phyloP scores from a whole-genome alignment of 106 monocot species.

The Dendrobium nobile region DNA sequence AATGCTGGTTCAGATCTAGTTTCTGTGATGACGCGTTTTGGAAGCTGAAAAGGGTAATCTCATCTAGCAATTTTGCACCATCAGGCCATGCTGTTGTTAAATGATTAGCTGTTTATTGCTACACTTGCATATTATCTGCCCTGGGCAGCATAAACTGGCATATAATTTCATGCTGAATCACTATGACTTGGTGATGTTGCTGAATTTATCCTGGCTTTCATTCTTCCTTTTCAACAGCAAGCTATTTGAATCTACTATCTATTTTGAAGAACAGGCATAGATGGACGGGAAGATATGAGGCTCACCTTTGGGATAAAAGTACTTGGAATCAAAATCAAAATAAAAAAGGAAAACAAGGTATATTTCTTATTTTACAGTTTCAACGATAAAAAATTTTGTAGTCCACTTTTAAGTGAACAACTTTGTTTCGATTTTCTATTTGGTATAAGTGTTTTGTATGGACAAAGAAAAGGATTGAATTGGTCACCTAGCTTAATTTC shows the following conservation, averaged over 20 bases:
- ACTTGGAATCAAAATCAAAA: constrained; percentile 99
- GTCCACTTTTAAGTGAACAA: not conserved
- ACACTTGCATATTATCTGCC: not conserved
- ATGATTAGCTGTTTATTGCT: not conserved
- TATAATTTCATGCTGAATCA: not conserved
- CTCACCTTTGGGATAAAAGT: constrained; percentile 99
- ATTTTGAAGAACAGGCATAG: constrained; percentile 60
- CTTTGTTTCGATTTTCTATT: not conserved
- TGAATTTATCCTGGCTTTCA: not conserved
- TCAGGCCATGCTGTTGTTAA: not conserved
- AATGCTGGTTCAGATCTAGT: too few relatives aligned
- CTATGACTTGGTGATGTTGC: not conserved
- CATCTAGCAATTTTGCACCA: not conserved
- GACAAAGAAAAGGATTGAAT: too few relatives aligned
- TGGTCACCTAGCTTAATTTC: too few relatives aligned
- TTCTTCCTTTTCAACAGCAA: not conserved
- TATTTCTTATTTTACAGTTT: not conserved
- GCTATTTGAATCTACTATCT: not conserved
- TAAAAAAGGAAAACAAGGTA: constrained; percentile 99
- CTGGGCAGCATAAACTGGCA: not conserved
- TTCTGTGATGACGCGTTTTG: too few relatives aligned
- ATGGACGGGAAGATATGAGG: constrained; percentile 98
- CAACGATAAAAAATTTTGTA: not conserved
- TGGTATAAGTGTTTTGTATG: not conserved
- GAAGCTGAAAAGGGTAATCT: too few relatives aligned